Evolutionary conservation across 805 yeast species (phyloP).

Genomic region (Kodamaea leandrae): DNA sequence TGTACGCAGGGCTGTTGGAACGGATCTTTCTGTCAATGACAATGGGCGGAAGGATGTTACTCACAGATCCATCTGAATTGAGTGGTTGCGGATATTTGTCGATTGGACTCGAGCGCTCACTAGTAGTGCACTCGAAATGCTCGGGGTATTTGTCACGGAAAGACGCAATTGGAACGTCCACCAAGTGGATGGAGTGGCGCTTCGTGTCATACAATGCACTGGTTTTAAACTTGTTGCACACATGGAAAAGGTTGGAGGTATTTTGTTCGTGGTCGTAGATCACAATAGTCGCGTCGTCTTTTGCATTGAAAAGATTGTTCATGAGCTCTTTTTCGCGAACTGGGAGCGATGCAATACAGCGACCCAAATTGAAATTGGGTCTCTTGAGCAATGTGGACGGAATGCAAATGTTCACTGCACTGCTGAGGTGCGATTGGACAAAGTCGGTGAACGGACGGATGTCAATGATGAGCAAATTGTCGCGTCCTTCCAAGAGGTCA

Average conservation of each 20-base stretch:
- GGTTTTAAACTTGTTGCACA: slow-evolving; percentile 48
- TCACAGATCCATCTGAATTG: slow-evolving; percentile 3
- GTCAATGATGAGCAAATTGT: slow-evolving; percentile 54
- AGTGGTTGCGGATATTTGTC: slow-evolving; percentile 1
- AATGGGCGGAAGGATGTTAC: slow-evolving; percentile 13
- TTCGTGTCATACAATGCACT: slow-evolving; percentile 16
- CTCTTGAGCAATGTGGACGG: slow-evolving; percentile 89
- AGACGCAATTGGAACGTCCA: slow-evolving; percentile 41
- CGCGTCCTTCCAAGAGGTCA: slow-evolving; percentile 11
- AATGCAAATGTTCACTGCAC: slow-evolving; percentile 73
- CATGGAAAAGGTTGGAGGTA: slow-evolving; percentile 42
- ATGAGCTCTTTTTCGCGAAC: slow-evolving; percentile 47
- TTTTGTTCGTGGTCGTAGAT: slow-evolving; percentile 49
- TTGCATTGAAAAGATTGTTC: slow-evolving; percentile 28
- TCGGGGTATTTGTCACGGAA: slow-evolving; percentile 25
- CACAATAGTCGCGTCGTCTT: slow-evolving; percentile 10
- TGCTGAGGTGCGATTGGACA: slow-evolving; percentile 52
- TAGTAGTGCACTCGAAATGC: slow-evolving; percentile 20
- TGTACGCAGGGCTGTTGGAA: slow-evolving; percentile 14
- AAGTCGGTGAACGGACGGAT: slow-evolving; percentile 79
- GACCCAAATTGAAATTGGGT: slow-evolving; percentile 61
- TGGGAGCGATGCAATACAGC: slow-evolving; percentile 62
- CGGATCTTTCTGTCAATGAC: slow-evolving; percentile 14
- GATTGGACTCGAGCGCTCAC: slow-evolving; percentile 10
- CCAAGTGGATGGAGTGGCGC: slow-evolving; percentile 38